Evolutionary conservation across 1,284 basidiomycete species (phyloP), one percentile per base, ranked within the genome.

Genomic region (Leccinum proliferum): DNA sequence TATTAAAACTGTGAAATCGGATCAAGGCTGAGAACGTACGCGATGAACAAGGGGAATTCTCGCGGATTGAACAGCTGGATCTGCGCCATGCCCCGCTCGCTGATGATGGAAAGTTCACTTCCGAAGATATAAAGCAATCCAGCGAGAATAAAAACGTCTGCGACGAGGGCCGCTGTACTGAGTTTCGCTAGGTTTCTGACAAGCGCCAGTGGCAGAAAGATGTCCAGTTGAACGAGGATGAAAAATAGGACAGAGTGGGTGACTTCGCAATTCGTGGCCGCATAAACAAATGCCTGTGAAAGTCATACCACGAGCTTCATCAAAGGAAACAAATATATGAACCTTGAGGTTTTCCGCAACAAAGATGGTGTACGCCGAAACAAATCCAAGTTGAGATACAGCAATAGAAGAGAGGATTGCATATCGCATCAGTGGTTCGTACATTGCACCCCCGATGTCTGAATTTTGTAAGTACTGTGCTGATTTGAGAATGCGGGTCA

Each of bases 391-490:
- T 75, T 99, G 97, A 0, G 96, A 98, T 34, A 96, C 74, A 1
- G 91, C 82, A 71, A 99, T 96, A 8, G 94, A 96, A 4, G 81
- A 81, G 7, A 99, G 84, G 70, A 99, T 98, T 29, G 89, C 80
- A 63, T 90, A 86, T 56, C 97, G 88, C 93, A 99, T 94, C 85
- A 89, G 92, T 8, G 88, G 87, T 3, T 97, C 96, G 71, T 98
- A 99, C 8, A 99, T 79, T 0, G 84, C 78, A 2, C 97, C 96
- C 43, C 97, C 96, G 67, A 99, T 96, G 73, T 99, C 96, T 92
- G 62, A 41, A 59, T 58, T 39, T 64, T n/a, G 65, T 64, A 43
- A 63, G 58, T 35, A 9, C 39, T 12, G 32, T 58, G 18, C 52
- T 10, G 15, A 56, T 35, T 50, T 58, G 53, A 14, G 15, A 29